phyloP scores from a whole-genome alignment of 345 rosid species.

The Nasturtium officinale region DNA sequence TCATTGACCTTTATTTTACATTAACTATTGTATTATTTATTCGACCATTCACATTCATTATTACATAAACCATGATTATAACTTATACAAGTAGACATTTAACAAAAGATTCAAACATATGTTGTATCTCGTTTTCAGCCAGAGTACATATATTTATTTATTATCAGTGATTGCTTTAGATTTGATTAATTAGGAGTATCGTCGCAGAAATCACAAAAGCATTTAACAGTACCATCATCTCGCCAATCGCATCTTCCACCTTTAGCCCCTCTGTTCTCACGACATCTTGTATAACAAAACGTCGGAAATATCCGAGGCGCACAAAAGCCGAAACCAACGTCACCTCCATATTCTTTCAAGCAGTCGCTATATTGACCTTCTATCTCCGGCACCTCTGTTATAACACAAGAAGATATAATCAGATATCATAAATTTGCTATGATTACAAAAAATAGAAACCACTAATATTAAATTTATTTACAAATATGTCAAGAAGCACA shows the following conservation, averaged over 20 bases:
- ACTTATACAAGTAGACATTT: neutral
- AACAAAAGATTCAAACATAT: neutral
- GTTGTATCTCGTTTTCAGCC: neutral
- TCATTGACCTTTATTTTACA: too few species aligned
- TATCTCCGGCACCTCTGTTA: conserved; percentile 31
- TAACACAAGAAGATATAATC: neutral
- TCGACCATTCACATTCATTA: too few species aligned
- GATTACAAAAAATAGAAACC: too few species aligned
- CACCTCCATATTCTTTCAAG: conserved; percentile 39
- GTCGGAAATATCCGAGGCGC: conserved; percentile 38
- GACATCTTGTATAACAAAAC: conserved; percentile 35
- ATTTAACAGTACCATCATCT: conserved; percentile 7
- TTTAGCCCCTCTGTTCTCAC: conserved; percentile 35
- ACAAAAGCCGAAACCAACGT: conserved; percentile 38
- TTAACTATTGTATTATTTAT: too few species aligned
- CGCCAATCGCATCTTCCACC: conserved; percentile 42
- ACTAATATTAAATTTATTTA: too few species aligned
- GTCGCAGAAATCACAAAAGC: conserved; percentile 40
- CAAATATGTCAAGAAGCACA: too few species aligned
- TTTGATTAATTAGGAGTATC: conserved; percentile 19
- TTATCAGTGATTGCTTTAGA: neutral
- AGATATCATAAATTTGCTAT: neutral
- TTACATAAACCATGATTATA: too few species aligned
- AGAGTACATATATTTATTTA: neutral
- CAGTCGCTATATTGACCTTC: conserved; percentile 26